Evolutionary conservation across 1,284 basidiomycete genomes (phyloP).

Genomic region (Microbotryum violaceum): DNA sequence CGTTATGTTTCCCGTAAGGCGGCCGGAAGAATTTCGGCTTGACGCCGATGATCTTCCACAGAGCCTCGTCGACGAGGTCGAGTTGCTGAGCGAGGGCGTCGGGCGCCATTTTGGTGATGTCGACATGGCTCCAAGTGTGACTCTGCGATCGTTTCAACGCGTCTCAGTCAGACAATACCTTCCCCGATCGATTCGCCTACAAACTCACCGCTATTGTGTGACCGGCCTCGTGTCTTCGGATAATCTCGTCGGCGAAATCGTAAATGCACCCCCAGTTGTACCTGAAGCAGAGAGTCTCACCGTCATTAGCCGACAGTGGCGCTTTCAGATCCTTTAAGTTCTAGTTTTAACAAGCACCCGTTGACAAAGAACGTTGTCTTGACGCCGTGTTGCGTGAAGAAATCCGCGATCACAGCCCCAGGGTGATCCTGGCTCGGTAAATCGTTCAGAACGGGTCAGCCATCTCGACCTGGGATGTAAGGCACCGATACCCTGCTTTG

Average conservation of each 20-base stretch:
- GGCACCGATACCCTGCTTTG: too few species aligned
- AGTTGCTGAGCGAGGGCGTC: constrained; percentile 32
- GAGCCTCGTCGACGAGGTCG: constrained; percentile 29
- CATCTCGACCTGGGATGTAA: too few species aligned
- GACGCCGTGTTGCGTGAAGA: constrained; percentile 19
- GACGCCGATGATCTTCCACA: constrained; percentile 37
- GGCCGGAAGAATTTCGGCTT: constrained; percentile 35
- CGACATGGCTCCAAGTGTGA: constrained; percentile 14
- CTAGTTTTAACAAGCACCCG: too few species aligned
- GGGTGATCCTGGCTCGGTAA: too few species aligned
- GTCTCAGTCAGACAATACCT: too few species aligned
- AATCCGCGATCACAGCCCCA: constrained; percentile 23
- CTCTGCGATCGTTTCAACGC: too few species aligned
- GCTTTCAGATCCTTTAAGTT: too few species aligned
- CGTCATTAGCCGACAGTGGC: too few species aligned
- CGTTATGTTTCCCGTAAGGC: constrained; percentile 31
- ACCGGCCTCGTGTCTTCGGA: constrained; percentile 30
- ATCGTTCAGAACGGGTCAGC: too few species aligned
- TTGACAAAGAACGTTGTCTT: constrained; percentile 31
- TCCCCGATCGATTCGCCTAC: background rate
- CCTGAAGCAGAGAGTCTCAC: constrained; percentile 25
- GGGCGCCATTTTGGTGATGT: constrained; percentile 32
- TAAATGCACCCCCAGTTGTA: constrained; percentile 38
- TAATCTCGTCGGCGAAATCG: constrained; percentile 30
- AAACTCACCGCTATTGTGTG: constrained; percentile 37